These are phyloP conservation scores for Xylaria telfairii DNA, from an alignment of 495 filamentous ascomycete genomes.

Conservation along the genomic window DNA sequence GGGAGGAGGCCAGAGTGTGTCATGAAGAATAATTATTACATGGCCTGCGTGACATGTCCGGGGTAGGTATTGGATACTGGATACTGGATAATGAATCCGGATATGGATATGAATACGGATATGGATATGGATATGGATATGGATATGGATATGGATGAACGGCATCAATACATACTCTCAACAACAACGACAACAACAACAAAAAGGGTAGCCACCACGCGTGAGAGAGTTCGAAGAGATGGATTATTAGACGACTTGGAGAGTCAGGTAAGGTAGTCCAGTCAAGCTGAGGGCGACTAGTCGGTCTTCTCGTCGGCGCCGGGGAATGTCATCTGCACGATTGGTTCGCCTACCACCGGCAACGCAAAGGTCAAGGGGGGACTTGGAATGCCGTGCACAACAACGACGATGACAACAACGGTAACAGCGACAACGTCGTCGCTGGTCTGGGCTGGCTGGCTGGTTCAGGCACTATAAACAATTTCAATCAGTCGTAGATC, in stretches of 20 bases:
- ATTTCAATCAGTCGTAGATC: neutral
- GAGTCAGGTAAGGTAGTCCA: neutral
- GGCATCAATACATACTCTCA: conserved; percentile 12
- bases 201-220: neutral
- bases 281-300: neutral
- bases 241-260: neutral
- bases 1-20: conserved; percentile 4
- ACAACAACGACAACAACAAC: no score
- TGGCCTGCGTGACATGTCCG: neutral
- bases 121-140: no score
- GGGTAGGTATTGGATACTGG: neutral
- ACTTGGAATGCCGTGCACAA: no score
- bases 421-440: neutral
- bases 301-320: neutral
- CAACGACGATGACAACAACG: no score
- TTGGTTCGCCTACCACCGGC: conserved; percentile 7
- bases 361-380: no score
- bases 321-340: neutral
- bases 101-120: no score
- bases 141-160: conserved; percentile 4
- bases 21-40: neutral
- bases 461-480: conserved; percentile 1
- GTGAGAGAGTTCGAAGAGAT: neutral
- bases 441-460: neutral
- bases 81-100: no score